phyloP scores from a whole-genome alignment of 139 green algal species.

The Marvania coccoides region DNA sequence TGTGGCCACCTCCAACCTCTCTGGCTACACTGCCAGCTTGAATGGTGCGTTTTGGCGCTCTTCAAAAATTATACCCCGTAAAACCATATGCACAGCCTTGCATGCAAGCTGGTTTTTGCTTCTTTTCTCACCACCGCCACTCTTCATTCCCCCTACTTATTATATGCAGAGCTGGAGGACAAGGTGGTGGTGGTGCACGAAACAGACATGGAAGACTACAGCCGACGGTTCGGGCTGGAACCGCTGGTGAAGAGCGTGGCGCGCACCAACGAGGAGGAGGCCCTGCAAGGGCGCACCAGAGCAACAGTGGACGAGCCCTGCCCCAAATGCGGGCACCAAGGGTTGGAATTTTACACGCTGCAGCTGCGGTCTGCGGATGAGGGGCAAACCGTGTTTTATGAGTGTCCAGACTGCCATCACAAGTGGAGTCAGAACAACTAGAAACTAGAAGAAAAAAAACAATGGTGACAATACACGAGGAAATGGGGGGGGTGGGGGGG shows the following conservation, averaged over 20 bases:
- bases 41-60: background rate
- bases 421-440: conserved; percentile 48
- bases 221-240: conserved; percentile 58
- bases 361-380: conserved; percentile 89
- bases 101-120: background rate
- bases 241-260: conserved; percentile 54
- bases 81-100: background rate
- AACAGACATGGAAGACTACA: conserved; percentile 48
- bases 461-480: no score
- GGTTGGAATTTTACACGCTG: conserved; percentile 87
- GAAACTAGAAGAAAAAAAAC: no score
- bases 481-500: no score
- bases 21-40: conserved; percentile 4
- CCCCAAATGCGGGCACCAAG: conserved; percentile 62
- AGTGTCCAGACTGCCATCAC: conserved; percentile 67
- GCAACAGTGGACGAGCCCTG: conserved; percentile 67
- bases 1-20: conserved; percentile 11
- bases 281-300: conserved; percentile 16
- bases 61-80: background rate
- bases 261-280: conserved; percentile 36
- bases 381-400: conserved; percentile 87
- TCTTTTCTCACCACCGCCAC: background rate
- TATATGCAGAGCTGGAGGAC: conserved; percentile 23
- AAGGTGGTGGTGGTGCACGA: conserved; percentile 2
- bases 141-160: background rate